Conservation (phyloP, 768 basidiomycete genomes). For the Dentipellis fragilis region DNA sequence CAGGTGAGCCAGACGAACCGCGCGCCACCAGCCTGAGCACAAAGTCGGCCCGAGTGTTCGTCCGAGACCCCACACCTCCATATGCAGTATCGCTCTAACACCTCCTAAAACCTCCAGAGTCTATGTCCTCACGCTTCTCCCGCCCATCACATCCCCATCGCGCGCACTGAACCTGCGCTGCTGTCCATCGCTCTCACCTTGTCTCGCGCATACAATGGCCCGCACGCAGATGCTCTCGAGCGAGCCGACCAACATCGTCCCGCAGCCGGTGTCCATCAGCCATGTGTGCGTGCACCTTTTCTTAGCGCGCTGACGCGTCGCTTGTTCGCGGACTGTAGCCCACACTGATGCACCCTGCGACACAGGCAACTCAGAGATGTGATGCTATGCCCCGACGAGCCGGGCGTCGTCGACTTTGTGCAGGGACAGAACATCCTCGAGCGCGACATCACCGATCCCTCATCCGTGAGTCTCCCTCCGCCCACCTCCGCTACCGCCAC, state of each 20-base stretch:
- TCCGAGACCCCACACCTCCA: neutral
- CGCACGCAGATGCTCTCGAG: constrained; percentile 34
- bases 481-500: neutral
- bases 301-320: neutral
- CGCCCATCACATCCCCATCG: neutral
- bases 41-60: no score
- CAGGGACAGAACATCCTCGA: constrained; percentile 45
- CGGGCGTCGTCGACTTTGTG: constrained; percentile 57
- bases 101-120: neutral
- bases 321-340: constrained; percentile 3
- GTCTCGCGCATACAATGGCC: constrained; percentile 28
- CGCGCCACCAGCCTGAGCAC: no score
- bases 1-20: no score
- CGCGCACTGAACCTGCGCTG: neutral
- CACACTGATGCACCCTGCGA: neutral
- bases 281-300: constrained; percentile 39
- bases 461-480: constrained; percentile 29
- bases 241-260: constrained; percentile 30
- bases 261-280: constrained; percentile 41
- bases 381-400: constrained; percentile 59
- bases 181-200: neutral
- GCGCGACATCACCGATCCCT: constrained; percentile 41
- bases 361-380: constrained; percentile 71
- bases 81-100: neutral
- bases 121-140: neutral